These are phyloP conservation scores for Suhomyces guaymorum DNA, from an alignment of 1,139 yeast species.

Conservation along the genomic window DNA sequence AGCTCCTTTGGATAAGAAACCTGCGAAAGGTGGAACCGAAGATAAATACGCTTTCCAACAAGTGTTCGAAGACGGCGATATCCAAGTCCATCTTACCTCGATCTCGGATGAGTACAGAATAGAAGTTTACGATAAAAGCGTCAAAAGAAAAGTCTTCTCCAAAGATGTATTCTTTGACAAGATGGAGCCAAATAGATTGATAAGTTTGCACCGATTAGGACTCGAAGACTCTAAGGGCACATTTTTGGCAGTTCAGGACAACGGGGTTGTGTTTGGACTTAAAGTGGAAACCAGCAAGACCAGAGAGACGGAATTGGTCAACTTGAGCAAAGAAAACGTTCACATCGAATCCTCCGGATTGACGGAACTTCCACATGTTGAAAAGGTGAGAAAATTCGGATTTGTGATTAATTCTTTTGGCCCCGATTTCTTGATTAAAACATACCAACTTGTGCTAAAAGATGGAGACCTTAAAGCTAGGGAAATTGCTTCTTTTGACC, in stretches of 20 bases:
- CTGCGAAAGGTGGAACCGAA: conserved; percentile 4
- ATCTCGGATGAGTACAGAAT: conserved; percentile 7
- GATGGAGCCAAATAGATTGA: conserved; percentile 2
- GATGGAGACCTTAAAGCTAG: conserved; percentile 10
- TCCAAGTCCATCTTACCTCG: conserved; percentile 6
- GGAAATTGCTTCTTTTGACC: conserved; percentile 15
- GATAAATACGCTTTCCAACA: conserved; percentile 2
- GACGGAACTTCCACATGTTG: conserved; percentile 1
- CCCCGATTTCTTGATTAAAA: conserved; percentile 12
- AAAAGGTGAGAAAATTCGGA: conserved; percentile 8
- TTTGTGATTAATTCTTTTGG: conserved; percentile 13
- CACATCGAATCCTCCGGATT: conserved; percentile 6
- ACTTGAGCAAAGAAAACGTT: background rate
- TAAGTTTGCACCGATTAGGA: conserved; percentile 3
- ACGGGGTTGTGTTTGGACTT: conserved; percentile 13
- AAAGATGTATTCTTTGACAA: conserved; percentile 5
- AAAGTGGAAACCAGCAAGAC: conserved; percentile 6
- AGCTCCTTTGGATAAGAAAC: conserved; percentile 8
- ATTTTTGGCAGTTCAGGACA: conserved; percentile 14
- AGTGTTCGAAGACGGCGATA: conserved; percentile 7
- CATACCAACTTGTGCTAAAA: conserved; percentile 11
- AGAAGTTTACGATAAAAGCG: conserved; percentile 7
- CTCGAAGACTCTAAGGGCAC: conserved; percentile 7
- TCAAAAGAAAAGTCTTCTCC: conserved; percentile 6
- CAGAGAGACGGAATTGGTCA: conserved; percentile 2